These are phyloP conservation scores for Pichia sp. DNA, from an alignment of 1,139 yeast species.

Conservation along the genomic window DNA sequence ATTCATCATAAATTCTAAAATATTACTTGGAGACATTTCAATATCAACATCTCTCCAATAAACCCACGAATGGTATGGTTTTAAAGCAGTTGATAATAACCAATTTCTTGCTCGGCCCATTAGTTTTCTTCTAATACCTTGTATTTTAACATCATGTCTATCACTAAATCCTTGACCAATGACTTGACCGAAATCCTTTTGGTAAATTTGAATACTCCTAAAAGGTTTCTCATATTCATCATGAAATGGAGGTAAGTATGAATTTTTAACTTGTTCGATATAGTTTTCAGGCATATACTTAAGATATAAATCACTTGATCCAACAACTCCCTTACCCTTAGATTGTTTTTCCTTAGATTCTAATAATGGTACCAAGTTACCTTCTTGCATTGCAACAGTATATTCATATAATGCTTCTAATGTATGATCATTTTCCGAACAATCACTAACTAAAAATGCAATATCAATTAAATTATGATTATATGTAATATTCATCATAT, in stretches of 20 bases:
- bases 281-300: constrained; percentile 65
- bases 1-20: constrained; percentile 73
- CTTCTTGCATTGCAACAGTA: constrained; percentile 62
- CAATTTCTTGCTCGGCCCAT: constrained; percentile 92
- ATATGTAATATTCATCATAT: constrained; percentile 78
- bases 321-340: constrained; percentile 33
- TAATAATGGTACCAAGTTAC: constrained; percentile 50
- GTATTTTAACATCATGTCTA: constrained; percentile 83
- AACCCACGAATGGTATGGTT: constrained; percentile 89
- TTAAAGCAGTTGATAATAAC: constrained; percentile 68
- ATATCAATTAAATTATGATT: constrained; percentile 77
- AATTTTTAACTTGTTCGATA: constrained; percentile 46
- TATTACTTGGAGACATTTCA: constrained; percentile 73
- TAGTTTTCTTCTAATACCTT: constrained; percentile 77
- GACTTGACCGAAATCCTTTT: constrained; percentile 78
- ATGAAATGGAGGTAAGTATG: constrained; percentile 61
- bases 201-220: constrained; percentile 66
- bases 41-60: constrained; percentile 93
- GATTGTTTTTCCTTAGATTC: constrained; percentile 30
- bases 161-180: constrained; percentile 88
- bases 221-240: constrained; percentile 62
- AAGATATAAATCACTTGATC: constrained; percentile 56
- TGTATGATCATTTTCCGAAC: constrained; percentile 70
- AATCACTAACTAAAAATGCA: constrained; percentile 81
- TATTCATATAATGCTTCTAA: constrained; percentile 60